A percentile compares a stretch with the other conserved stretches of the same genome.
Evolutionary conservation across 83 land plant genomes (phyloP).

Genomic region (Isoetes engelmannii): DNA sequence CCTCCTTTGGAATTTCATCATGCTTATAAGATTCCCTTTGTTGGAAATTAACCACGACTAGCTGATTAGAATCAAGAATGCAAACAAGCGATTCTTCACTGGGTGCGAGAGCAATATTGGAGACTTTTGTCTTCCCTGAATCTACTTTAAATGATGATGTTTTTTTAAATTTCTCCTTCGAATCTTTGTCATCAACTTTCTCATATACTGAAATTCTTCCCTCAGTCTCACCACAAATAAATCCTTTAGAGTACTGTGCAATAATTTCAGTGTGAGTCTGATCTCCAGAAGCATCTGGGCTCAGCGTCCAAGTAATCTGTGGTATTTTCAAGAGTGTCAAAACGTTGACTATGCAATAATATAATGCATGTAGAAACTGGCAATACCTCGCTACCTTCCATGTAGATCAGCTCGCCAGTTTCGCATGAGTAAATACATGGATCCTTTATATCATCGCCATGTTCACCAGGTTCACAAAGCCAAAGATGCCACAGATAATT

Average conservation of each 20-base stretch:
- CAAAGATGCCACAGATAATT: slow-evolving; percentile 30
- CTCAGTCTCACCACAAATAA: slow-evolving; percentile 29
- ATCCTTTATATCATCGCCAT: slow-evolving; percentile 15
- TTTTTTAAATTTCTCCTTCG: slow-evolving; percentile 27
- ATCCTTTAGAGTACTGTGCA: slow-evolving; percentile 34
- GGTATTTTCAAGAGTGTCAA: neutral
- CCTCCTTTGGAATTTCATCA: slow-evolving; percentile 34
- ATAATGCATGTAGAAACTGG: neutral
- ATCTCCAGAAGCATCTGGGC: slow-evolving; percentile 8
- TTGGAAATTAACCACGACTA: slow-evolving; percentile 28
- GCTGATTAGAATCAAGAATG: slow-evolving; percentile 25
- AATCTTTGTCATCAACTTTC: slow-evolving; percentile 24
- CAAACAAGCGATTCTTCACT: slow-evolving; percentile 30
- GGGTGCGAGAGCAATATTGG: slow-evolving; percentile 25
- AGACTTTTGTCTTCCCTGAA: slow-evolving; percentile 13
- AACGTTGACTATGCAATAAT: neutral
- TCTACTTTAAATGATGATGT: slow-evolving; percentile 26
- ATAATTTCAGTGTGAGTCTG: slow-evolving; percentile 13
- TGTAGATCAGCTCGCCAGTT: slow-evolving; percentile 31
- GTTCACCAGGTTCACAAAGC: slow-evolving; percentile 21
- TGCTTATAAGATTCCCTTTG: slow-evolving; percentile 30
- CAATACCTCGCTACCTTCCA: slow-evolving; percentile 37
- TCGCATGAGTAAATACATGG: slow-evolving; percentile 26
- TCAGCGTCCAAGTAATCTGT: slow-evolving; percentile 20
- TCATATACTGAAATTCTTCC: slow-evolving; percentile 24